phyloP scores from a whole-genome alignment of 2,329 filamentous ascomycete genomes.

The Alternaria triticimaculans region DNA sequence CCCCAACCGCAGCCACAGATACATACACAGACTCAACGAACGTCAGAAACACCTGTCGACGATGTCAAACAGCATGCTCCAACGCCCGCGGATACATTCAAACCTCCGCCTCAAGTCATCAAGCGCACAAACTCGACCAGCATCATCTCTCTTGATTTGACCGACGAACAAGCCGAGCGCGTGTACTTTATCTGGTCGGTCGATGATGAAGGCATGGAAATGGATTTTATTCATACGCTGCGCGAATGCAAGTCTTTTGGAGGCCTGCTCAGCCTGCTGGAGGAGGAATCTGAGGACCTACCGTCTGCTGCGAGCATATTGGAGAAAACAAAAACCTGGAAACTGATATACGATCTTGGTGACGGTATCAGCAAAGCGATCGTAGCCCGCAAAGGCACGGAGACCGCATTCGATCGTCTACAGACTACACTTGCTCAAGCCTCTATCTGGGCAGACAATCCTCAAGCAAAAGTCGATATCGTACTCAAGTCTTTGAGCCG shows the following conservation, averaged over 20 bases:
- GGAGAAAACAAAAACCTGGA: slow-evolving; percentile 12
- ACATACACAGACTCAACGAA: not conserved
- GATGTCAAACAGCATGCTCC: not conserved
- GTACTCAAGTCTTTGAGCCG: slow-evolving; percentile 5
- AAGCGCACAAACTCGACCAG: not conserved
- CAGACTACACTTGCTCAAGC: slow-evolving; percentile 6
- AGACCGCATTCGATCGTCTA: slow-evolving; percentile 18
- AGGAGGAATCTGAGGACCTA: slow-evolving; percentile 5
- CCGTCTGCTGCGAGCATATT: slow-evolving; percentile 6
- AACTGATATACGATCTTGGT: slow-evolving; percentile 10
- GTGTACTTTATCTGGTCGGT: slow-evolving; percentile 14
- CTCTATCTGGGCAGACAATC: not conserved
- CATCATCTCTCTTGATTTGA: slow-evolving; percentile 4
- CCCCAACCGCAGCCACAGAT: not conserved
- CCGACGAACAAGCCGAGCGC: slow-evolving; percentile 12
- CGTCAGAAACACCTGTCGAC: not conserved
- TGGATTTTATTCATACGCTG: slow-evolving; percentile 12
- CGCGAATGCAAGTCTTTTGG: slow-evolving; percentile 14
- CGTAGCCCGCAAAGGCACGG: slow-evolving; percentile 7
- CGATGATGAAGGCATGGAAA: slow-evolving; percentile 8
- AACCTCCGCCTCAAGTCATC: not conserved
- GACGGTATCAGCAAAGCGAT: slow-evolving; percentile 11
- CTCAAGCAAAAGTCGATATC: slow-evolving; percentile 1
- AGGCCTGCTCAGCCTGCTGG: slow-evolving; percentile 6
- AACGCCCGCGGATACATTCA: not conserved